Percentiles rank a stretch among this genome's conserved stretches.
phyloP scores from a whole-genome alignment of 257 asterid species.

The Salvia rosmarinus region DNA sequence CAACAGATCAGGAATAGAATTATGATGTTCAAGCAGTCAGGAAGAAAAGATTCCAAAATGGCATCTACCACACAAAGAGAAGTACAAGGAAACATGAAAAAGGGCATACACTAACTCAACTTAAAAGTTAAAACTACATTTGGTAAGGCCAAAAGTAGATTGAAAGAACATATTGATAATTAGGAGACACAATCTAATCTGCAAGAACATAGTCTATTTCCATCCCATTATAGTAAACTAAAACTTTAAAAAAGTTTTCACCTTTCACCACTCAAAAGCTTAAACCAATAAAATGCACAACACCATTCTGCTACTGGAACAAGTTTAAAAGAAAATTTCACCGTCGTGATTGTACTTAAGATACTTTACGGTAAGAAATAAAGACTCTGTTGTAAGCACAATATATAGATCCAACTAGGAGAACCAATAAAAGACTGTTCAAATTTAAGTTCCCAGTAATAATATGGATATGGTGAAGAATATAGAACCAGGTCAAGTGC shows the following conservation, averaged over 20 bases:
- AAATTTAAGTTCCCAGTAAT: not conserved
- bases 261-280: constrained; percentile 24
- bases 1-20: constrained; percentile 1
- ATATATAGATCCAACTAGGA: constrained; percentile 12
- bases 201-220: constrained; percentile 19
- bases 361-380: not conserved
- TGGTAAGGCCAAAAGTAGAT: constrained; percentile 2
- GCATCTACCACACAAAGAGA: constrained; percentile 24
- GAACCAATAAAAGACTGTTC: constrained; percentile 19
- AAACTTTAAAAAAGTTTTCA: not conserved
- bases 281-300: constrained; percentile 26
- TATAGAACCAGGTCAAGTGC: constrained; percentile 21
- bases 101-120: constrained; percentile 29
- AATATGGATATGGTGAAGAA: constrained; percentile 23
- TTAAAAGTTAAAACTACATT: constrained; percentile 21
- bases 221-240: not conserved
- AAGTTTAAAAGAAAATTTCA: constrained; percentile 23
- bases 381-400: constrained; percentile 15
- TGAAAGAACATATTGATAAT: not conserved
- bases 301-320: constrained; percentile 14
- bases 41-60: constrained; percentile 19
- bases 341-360: constrained; percentile 14
- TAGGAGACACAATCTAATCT: constrained; percentile 25
- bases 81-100: constrained; percentile 28
- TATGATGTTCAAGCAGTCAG: constrained; percentile 21